Percentiles rank a stretch among this genome's conserved stretches.
These are phyloP conservation scores for Capsicum rhomboideum DNA, from an alignment of 257 asterid species.

Conservation along the genomic window DNA sequence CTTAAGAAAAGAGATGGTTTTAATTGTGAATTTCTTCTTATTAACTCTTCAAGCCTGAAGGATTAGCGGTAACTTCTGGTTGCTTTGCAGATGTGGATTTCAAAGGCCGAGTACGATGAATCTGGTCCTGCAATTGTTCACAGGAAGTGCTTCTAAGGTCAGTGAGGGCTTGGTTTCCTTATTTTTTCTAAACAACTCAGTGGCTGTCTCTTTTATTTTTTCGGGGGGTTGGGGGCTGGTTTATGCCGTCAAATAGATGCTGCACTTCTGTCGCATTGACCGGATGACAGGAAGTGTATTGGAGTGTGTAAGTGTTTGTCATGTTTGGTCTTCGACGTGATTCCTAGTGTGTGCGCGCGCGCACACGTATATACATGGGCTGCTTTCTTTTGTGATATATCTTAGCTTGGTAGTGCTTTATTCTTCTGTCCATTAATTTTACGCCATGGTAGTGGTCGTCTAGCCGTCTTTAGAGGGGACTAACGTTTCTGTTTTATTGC, in stretches of 20 bases:
- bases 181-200: not conserved
- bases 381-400: not conserved
- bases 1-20: not conserved
- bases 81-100: slow-evolving; percentile 8
- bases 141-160: slow-evolving; percentile 3
- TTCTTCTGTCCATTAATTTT: not conserved
- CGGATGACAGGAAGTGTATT: no score
- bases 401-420: not conserved
- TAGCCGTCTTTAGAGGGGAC: not conserved
- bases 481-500: not conserved
- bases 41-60: not conserved
- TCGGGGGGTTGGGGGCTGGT: no score
- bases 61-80: not conserved
- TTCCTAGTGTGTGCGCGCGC: not conserved
- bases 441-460: not conserved
- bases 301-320: not conserved
- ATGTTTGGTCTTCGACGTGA: not conserved
- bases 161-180: not conserved
- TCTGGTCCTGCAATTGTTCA: slow-evolving; percentile 10
- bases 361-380: not conserved
- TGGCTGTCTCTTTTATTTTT: not conserved
- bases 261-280: not conserved
- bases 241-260: not conserved
- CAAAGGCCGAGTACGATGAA: slow-evolving; percentile 11
- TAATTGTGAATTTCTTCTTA: not conserved